A percentile compares a stretch with the other conserved stretches of the same genome.
These are phyloP conservation scores for Amaranthus cruentus DNA, from an alignment of 148 eudicot species.

Conservation along the genomic window DNA sequence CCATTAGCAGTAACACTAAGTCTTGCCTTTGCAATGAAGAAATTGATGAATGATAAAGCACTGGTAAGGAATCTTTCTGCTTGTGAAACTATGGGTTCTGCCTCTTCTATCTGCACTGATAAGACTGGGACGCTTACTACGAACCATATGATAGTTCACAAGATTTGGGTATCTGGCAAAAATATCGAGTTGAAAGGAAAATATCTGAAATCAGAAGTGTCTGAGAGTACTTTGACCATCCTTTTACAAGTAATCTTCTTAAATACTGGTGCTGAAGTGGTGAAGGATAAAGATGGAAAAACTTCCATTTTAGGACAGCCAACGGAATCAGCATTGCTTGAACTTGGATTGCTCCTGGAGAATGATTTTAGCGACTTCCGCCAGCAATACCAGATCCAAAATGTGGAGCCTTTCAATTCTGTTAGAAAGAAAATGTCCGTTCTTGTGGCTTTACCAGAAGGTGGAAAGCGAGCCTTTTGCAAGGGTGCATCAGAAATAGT, in stretches of 20 bases:
- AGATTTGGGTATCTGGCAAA: constrained; percentile 61
- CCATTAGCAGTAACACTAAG: constrained; percentile 95
- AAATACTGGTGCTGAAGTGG: constrained; percentile 82
- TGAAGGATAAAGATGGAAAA: constrained; percentile 52
- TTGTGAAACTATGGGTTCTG: constrained; percentile 97
- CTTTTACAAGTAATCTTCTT: constrained; percentile 66
- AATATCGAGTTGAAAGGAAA: constrained; percentile 35
- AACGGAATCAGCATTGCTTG: constrained; percentile 82
- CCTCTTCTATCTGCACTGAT: constrained; percentile 80
- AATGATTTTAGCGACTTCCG: constrained; percentile 54
- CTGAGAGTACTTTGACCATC: constrained; percentile 32
- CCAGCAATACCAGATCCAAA: constrained; percentile 32
- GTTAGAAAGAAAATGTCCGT: constrained; percentile 86
- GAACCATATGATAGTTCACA: constrained; percentile 81
- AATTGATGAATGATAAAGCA: constrained; percentile 76
- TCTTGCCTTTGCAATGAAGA: constrained; percentile 96
- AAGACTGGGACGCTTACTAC: constrained; percentile 97
- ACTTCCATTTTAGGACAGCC: constrained; percentile 73
- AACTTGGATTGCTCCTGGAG: constrained; percentile 61
- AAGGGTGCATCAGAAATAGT: constrained; percentile 97
- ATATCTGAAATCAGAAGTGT: constrained; percentile 31
- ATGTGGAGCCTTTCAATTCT: constrained; percentile 88
- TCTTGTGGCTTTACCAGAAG: constrained; percentile 64
- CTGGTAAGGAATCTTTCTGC: constrained; percentile 88
- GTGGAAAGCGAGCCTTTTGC: constrained; percentile 67